Percentiles rank a stretch among this genome's conserved stretches.
These are phyloP conservation scores for Acanthamoeba healyi DNA, from an alignment of 208 protist genomes.

Conservation along the genomic window DNA sequence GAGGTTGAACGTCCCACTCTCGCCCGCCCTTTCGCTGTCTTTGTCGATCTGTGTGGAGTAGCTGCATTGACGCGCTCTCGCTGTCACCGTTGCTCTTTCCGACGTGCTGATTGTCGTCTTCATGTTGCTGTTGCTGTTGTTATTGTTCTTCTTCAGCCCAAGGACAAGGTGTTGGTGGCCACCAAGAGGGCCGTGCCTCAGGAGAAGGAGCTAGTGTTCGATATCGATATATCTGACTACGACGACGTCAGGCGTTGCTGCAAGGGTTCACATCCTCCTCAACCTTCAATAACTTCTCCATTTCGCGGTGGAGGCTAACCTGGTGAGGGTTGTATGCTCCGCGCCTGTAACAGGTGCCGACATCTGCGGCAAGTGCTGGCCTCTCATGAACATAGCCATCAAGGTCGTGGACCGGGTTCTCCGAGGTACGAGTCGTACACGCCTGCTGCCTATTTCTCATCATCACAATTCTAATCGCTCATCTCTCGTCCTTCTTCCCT, in stretches of 20 bases:
- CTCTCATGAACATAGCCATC: slow-evolving; percentile 96
- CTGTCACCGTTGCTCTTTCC: not conserved
- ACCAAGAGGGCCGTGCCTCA: slow-evolving; percentile 44
- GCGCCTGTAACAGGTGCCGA: slow-evolving; percentile 89
- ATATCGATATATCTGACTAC: slow-evolving; percentile 99
- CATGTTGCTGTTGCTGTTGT: too few relatives aligned
- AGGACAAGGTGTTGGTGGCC: slow-evolving; percentile 24
- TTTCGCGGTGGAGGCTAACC: not conserved
- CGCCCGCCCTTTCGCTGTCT: too few relatives aligned
- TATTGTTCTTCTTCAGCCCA: not conserved
- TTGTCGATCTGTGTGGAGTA: not conserved
- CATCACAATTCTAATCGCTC: not conserved
- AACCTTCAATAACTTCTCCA: not conserved
- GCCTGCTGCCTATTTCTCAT: not conserved
- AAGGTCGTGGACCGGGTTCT: slow-evolving; percentile 92
- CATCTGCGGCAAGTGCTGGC: slow-evolving; percentile 98
- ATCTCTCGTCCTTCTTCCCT: not conserved
- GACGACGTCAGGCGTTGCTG: slow-evolving; percentile 98
- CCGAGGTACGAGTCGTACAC: not conserved
- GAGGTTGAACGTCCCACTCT: too few relatives aligned
- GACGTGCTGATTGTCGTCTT: too few relatives aligned
- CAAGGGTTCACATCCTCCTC: slow-evolving; percentile 53
- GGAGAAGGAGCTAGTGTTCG: slow-evolving; percentile 98
- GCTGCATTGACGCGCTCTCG: not conserved
- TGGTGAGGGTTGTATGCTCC: not conserved